Conservation (phyloP, 2,329 filamentous ascomycete genomes). For the Apiospora saccharicola region DNA sequence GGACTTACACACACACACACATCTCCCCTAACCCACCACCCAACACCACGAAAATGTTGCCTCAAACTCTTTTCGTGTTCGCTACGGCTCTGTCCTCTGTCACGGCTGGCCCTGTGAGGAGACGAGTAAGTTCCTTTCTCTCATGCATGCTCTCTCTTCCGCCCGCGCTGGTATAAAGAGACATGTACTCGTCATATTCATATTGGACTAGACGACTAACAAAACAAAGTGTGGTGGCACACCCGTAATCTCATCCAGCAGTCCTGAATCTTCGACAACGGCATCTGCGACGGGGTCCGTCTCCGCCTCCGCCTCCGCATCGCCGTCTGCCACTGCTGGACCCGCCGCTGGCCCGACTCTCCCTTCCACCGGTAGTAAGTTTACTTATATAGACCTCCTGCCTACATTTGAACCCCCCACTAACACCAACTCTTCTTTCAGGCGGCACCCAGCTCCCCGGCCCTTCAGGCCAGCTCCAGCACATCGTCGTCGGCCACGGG, state of each 20-base stretch:
- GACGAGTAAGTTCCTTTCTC: constrained; percentile 19
- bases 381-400: neutral
- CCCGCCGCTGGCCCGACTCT: constrained; percentile 40
- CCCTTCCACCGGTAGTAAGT: constrained; percentile 49
- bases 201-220: neutral
- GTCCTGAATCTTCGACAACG: neutral
- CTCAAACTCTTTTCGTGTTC: constrained; percentile 36
- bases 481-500: constrained; percentile 57
- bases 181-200: neutral
- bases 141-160: neutral
- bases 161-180: neutral
- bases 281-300: neutral
- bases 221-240: neutral
- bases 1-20: constrained; percentile 17
- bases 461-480: neutral
- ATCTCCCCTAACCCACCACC: constrained; percentile 24
- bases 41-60: constrained; percentile 37
- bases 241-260: neutral
- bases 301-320: constrained; percentile 29
- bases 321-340: constrained; percentile 20
- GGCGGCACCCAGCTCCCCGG: constrained; percentile 17
- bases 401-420: neutral
- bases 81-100: constrained; percentile 37
- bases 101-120: constrained; percentile 38
- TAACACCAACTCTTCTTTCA: neutral